Evolutionary conservation across 2,329 filamentous ascomycete species (phyloP).

Genomic region (Nemania sp.): DNA sequence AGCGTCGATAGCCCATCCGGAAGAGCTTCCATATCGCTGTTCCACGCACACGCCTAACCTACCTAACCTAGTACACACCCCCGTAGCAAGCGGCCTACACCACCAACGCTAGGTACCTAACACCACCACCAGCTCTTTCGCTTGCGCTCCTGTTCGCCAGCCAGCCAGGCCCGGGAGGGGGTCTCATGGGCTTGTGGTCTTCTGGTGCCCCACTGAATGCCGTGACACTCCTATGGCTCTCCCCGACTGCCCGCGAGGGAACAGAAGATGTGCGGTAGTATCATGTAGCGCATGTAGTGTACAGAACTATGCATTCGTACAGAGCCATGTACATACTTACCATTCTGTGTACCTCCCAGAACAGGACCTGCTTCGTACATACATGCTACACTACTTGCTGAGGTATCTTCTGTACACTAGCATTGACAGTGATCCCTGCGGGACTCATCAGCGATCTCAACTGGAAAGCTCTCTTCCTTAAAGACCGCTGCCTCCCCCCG

Average conservation of each 20-base stretch:
- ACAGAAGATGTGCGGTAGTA: not conserved
- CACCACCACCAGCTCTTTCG: conserved; percentile 33
- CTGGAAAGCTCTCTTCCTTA: conserved; percentile 30
- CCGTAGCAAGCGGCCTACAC: conserved; percentile 12
- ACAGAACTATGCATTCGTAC: too few relatives aligned
- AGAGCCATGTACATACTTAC: too few relatives aligned
- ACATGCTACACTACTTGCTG: too few relatives aligned
- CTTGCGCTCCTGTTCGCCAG: conserved; percentile 36
- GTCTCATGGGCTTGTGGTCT: conserved; percentile 35
- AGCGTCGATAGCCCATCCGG: conserved; percentile 37
- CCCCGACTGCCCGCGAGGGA: conserved; percentile 25
- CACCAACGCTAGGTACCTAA: conserved; percentile 23
- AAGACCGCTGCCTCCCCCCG: conserved; percentile 36
- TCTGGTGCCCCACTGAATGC: conserved; percentile 32
- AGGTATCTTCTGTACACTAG: not conserved
- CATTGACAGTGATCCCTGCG: conserved; percentile 6
- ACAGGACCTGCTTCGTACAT: too few relatives aligned
- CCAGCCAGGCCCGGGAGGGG: too few relatives aligned
- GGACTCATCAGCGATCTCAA: conserved; percentile 16
- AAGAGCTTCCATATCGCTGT: conserved; percentile 38
- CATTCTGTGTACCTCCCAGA: too few relatives aligned
- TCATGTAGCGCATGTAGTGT: too few relatives aligned
- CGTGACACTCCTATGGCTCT: conserved; percentile 27
- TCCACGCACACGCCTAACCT: too few relatives aligned
- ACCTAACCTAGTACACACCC: too few relatives aligned